A percentile compares a stretch with the other conserved stretches of the same genome.
phyloP scores from a whole-genome alignment of 2,329 filamentous ascomycete genomes.

The Lasiodiplodia theobromae region DNA sequence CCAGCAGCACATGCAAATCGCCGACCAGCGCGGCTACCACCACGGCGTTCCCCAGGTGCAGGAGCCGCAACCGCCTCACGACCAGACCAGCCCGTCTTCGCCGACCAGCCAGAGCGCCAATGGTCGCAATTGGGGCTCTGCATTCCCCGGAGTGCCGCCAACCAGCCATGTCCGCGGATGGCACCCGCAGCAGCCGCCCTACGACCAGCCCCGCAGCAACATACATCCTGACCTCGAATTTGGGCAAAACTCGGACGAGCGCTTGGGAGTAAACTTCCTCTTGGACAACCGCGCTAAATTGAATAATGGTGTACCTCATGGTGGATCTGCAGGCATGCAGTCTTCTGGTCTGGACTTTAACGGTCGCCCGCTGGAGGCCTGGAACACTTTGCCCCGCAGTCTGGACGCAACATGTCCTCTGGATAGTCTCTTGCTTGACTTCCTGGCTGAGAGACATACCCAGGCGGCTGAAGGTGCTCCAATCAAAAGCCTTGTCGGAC shows the following conservation, averaged over 20 bases:
- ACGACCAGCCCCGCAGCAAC: conserved; percentile 46
- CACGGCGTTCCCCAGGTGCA: conserved; percentile 33
- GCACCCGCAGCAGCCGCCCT: conserved; percentile 49
- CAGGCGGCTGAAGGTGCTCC: conserved; percentile 71
- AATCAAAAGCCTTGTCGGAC: conserved; percentile 72
- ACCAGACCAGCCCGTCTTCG: conserved; percentile 34
- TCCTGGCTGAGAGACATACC: conserved; percentile 72
- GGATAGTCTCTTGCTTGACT: conserved; percentile 81
- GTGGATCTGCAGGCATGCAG: conserved; percentile 38
- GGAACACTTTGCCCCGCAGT: conserved; percentile 58
- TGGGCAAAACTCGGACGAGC: conserved; percentile 56
- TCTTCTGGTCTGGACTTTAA: conserved; percentile 39
- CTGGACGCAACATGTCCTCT: conserved; percentile 75
- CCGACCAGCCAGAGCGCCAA: conserved; percentile 37
- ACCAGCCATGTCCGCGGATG: conserved; percentile 45
- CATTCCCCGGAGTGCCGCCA: conserved; percentile 40
- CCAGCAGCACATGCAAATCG: conserved; percentile 22
- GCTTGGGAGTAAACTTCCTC: conserved; percentile 76
- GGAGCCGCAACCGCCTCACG: conserved; percentile 17
- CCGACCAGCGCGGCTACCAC: conserved; percentile 31
- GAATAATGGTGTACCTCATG: conserved; percentile 13
- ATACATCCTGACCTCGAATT: conserved; percentile 30
- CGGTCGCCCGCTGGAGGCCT: conserved; percentile 38
- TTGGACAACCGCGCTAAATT: conserved; percentile 60
- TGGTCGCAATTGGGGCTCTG: conserved; percentile 39